Evolutionary conservation across 129 eudicot genomes (phyloP).

Genomic region (Kitagawia praeruptora): DNA sequence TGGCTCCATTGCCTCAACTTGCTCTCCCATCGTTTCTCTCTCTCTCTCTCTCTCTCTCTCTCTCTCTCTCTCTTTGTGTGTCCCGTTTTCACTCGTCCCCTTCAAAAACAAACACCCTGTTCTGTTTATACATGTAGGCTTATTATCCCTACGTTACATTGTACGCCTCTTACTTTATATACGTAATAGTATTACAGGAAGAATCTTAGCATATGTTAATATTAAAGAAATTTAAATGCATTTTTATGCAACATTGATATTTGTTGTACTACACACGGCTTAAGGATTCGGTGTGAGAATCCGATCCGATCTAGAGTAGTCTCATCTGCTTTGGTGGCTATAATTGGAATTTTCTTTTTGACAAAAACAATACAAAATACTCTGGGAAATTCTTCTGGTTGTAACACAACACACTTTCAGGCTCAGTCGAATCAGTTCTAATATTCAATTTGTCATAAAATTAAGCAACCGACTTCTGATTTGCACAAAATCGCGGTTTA

Average conservation of each 20-base stretch:
- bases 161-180: not conserved
- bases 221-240: not conserved
- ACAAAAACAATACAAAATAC: not conserved
- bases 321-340: not conserved
- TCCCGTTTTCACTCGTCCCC: not conserved
- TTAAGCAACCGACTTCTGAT: not conserved
- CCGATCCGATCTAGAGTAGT: constrained; percentile 20
- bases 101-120: too few species aligned
- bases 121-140: too few species aligned
- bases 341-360: not conserved
- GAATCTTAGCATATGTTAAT: not conserved
- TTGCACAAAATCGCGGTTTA: not conserved
- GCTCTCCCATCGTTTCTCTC: not conserved
- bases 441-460: not conserved
- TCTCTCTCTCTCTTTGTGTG: too few species aligned
- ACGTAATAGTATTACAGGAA: not conserved
- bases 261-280: too few species aligned
- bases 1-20: not conserved
- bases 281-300: not conserved
- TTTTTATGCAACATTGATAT: not conserved
- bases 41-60: too few species aligned
- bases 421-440: too few species aligned
- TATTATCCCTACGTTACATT: too few species aligned
- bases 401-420: not conserved
- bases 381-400: not conserved